phyloP scores from a whole-genome alignment of 1,284 basidiomycete species.

The Boletellus deceptivus region DNA sequence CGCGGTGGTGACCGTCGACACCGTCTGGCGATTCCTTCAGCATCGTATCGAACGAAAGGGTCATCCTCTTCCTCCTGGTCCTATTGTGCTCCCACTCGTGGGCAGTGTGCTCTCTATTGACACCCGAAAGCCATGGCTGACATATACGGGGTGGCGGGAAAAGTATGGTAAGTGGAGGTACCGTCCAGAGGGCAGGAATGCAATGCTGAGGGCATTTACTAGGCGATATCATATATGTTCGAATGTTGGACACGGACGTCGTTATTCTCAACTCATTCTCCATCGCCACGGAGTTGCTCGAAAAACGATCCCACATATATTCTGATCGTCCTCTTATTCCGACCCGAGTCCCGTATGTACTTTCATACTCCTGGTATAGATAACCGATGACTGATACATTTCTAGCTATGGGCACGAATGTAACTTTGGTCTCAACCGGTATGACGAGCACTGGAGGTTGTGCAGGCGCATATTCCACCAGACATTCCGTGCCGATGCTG shows the following conservation, averaged over 20 bases:
- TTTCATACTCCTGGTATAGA: background rate
- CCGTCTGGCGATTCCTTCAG: no score
- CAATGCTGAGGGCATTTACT: background rate
- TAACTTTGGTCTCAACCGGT: background rate
- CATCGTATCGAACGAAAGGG: background rate
- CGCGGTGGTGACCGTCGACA: no score
- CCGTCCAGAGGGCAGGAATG: background rate
- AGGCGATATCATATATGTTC: background rate
- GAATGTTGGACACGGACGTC: background rate
- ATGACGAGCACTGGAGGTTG: conserved; percentile 3
- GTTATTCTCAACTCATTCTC: background rate
- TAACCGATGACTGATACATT: background rate
- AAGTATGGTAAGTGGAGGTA: background rate
- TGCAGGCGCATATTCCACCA: background rate
- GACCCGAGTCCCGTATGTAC: background rate
- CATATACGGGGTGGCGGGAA: background rate
- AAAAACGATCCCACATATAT: conserved; percentile 5
- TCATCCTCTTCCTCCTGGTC: background rate
- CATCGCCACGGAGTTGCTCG: background rate
- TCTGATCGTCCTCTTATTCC: conserved; percentile 6
- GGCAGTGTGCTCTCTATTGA: background rate
- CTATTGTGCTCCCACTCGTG: background rate
- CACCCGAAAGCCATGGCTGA: background rate
- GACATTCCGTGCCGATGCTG: background rate
- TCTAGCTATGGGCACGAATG: conserved; percentile 1